Evolutionary conservation across 345 rosid genomes (phyloP).

Genomic region (Clarkia xantiana): DNA sequence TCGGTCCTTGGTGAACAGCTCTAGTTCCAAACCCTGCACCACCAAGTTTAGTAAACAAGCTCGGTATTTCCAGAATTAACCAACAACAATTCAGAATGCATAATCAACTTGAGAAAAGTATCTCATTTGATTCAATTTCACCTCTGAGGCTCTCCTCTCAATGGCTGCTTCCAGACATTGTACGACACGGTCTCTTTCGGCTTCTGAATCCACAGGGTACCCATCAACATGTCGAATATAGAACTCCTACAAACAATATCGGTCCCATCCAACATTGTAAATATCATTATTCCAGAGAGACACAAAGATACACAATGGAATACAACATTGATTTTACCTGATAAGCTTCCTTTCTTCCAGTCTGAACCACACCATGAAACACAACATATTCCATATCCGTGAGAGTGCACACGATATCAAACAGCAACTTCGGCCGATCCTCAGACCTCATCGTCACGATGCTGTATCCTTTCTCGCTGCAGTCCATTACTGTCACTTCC

Average conservation of each 20-base stretch:
- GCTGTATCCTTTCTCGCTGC: constrained; percentile 26
- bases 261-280: background rate
- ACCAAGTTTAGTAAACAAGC: too few relatives aligned
- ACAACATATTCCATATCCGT: constrained; percentile 42
- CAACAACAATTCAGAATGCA: too few relatives aligned
- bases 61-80: too few relatives aligned
- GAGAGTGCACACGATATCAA: constrained; percentile 29
- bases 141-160: constrained; percentile 66
- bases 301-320: background rate
- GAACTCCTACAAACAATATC: constrained; percentile 35
- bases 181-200: constrained; percentile 56
- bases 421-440: constrained; percentile 29
- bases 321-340: constrained; percentile 17
- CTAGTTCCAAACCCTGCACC: constrained; percentile 48
- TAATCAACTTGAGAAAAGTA: background rate
- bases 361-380: constrained; percentile 31
- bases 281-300: background rate
- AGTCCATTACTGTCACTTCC: constrained; percentile 20
- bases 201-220: constrained; percentile 57
- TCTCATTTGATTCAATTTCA: constrained; percentile 1
- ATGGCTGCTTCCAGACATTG: constrained; percentile 80
- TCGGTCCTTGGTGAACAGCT: constrained; percentile 35
- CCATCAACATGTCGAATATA: constrained; percentile 75
- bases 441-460: constrained; percentile 24
- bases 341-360: constrained; percentile 28